Percentiles rank a stretch among this genome's conserved stretches.
phyloP scores from a whole-genome alignment of 1,139 yeast species.

The Groenewaldozyma sp. region DNA sequence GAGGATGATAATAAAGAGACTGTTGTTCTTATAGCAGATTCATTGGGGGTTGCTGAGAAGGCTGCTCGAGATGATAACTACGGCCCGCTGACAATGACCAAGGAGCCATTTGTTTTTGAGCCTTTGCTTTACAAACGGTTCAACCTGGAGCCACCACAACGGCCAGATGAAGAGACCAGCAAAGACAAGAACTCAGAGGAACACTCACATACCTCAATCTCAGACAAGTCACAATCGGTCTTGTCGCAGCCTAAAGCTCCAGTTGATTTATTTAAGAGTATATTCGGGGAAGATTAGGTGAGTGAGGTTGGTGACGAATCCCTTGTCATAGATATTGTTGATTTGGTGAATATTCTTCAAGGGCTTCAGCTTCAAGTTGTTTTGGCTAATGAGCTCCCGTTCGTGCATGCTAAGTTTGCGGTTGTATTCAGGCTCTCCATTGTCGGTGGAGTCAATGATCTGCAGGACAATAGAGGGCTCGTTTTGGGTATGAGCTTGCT shows the following conservation, averaged over 20 bases:
- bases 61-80: constrained; percentile 21
- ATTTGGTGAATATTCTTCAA: constrained; percentile 41
- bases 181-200: no score
- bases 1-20: background rate
- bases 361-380: constrained; percentile 20
- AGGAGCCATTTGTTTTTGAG: constrained; percentile 20
- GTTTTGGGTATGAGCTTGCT: constrained; percentile 10
- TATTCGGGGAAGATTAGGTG: constrained; percentile 30
- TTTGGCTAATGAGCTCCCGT: constrained; percentile 13
- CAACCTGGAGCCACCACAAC: constrained; percentile 10
- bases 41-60: constrained; percentile 10
- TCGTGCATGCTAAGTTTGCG: constrained; percentile 24
- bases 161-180: background rate
- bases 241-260: constrained; percentile 16
- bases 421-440: constrained; percentile 14
- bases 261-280: constrained; percentile 16
- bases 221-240: no score
- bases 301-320: constrained; percentile 43
- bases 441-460: constrained; percentile 18
- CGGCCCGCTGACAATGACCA: constrained; percentile 20
- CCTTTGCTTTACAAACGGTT: constrained; percentile 25
- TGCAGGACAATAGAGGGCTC: constrained; percentile 26
- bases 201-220: constrained; percentile 1
- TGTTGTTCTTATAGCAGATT: background rate
- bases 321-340: constrained; percentile 58